Evolutionary conservation across 192 early-diverging fungal species (phyloP).

Genomic region (Globomyces pollinis-pini): DNA sequence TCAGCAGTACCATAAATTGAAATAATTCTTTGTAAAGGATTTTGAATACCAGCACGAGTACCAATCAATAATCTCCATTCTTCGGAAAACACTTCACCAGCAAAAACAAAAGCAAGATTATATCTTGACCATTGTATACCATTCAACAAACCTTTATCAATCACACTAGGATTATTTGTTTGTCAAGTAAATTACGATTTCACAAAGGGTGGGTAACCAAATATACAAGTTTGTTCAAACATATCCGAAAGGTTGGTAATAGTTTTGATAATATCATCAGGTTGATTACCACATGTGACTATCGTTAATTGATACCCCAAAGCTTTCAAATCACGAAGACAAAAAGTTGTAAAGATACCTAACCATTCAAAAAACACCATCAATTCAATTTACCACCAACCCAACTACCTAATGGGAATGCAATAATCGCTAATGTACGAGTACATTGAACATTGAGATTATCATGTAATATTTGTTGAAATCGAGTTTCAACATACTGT

Average conservation of each 20-base stretch:
- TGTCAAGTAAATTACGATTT: constrained; percentile 4
- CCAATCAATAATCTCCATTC: constrained; percentile 21
- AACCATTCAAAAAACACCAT: too few species aligned
- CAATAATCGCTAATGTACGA: constrained; percentile 4
- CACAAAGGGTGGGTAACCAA: constrained; percentile 14
- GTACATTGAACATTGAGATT: background rate
- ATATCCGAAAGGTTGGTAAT: background rate
- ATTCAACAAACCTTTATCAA: background rate
- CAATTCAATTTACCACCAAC: too few species aligned
- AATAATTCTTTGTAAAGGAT: constrained; percentile 21
- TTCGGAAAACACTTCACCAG: constrained; percentile 28
- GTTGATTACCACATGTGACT: constrained; percentile 6
- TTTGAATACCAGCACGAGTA: constrained; percentile 3
- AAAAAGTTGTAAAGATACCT: constrained; percentile 17
- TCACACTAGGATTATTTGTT: background rate
- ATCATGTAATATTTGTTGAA: constrained; percentile 2
- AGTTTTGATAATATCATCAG: background rate
- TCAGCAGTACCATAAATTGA: constrained; percentile 34
- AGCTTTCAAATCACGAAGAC: background rate
- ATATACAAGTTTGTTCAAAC: constrained; percentile 4
- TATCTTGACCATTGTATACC: too few species aligned
- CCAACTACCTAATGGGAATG: constrained; percentile 13
- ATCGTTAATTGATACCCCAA: constrained; percentile 7
- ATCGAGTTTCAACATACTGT: background rate
- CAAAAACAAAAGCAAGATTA: constrained; percentile 18